These are phyloP conservation scores for California macrophylla DNA, from an alignment of 441 rosid species.

Conservation along the genomic window DNA sequence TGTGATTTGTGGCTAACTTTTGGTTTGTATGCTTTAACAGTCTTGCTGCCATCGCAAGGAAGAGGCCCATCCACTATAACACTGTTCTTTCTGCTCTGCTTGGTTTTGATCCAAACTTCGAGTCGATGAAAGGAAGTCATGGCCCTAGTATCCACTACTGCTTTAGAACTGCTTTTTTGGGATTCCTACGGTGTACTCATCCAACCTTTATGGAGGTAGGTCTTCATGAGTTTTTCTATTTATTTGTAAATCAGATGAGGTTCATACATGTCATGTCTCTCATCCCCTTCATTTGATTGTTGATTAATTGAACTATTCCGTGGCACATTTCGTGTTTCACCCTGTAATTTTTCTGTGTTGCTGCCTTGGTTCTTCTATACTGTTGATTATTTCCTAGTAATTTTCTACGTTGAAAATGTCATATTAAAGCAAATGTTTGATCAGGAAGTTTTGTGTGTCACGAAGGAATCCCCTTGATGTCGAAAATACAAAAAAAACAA, in stretches of 20 bases:
- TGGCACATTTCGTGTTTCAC: not conserved
- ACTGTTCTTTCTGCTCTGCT: constrained; percentile 65
- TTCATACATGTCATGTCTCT: not conserved
- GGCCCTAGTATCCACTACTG: constrained; percentile 75
- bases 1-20: constrained; percentile 3
- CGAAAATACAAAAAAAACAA: not conserved
- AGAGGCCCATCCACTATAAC: constrained; percentile 68
- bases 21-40: constrained; percentile 39
- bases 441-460: not conserved
- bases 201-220: constrained; percentile 73
- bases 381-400: not conserved
- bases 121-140: constrained; percentile 59
- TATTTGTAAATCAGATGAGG: constrained; percentile 3
- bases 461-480: constrained; percentile 8
- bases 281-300: not conserved
- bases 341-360: not conserved
- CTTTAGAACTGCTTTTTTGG: constrained; percentile 85
- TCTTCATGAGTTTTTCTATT: constrained; percentile 12
- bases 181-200: constrained; percentile 77
- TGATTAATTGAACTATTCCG: not conserved
- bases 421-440: not conserved
- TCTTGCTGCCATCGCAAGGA: constrained; percentile 87
- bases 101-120: constrained; percentile 60
- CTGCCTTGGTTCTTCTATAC: not conserved
- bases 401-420: not conserved